Base-by-base conservation (phyloP, 2,329 filamentous ascomycete genomes). In the Ophiostoma australiae region DNA sequence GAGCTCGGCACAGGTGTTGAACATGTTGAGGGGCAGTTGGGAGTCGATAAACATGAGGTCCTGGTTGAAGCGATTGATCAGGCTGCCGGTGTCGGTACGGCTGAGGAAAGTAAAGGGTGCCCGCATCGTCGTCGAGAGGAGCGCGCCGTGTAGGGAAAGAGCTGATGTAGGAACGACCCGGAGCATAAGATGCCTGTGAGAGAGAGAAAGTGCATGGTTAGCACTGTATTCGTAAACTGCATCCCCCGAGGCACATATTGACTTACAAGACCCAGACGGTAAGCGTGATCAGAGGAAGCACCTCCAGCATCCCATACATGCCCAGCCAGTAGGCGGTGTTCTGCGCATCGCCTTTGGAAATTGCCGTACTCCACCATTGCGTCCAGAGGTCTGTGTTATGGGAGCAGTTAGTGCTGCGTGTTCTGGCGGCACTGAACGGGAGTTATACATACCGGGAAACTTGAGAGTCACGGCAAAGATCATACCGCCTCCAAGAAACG, bases 1-100 rank as follows among this genome's bases (percentile, higher is more conserved):
- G 41, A 70, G 58, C 68, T 70, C 69, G 17, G 69, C 63, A 8
- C 52, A 52, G 4, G 68, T 70, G 27, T 70, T 70, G 55, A 70
- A 70, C 48, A 70, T 37, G 27, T 70, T 58, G 8, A 66, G n/a
- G 17, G 70, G 70, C 65, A 70, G 35, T 13, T 70, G 70, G 63
- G 61, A 41, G 48, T 70, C 70, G 23, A 70, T 65, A 33, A 70
- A 35, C 65, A 68, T 70, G 15, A 70, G 48, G 15, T 70, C 70
- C 48, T 70, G 70, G 33, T 65, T 70, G 35, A 70, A 70, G n/a
- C 70, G 65, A 48, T 70, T 61, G 44, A 68, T 44, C 23, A 58
- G 39, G 8, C 52, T 70, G 37, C 69, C 69, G 3, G 69, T 70
- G 27, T 70, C 69, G 27, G 63, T 65, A 1, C 44, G 69, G 69